Evolutionary conservation across 306 rosid genomes (phyloP).

Genomic region (Cyamopsis tetragonoloba): DNA sequence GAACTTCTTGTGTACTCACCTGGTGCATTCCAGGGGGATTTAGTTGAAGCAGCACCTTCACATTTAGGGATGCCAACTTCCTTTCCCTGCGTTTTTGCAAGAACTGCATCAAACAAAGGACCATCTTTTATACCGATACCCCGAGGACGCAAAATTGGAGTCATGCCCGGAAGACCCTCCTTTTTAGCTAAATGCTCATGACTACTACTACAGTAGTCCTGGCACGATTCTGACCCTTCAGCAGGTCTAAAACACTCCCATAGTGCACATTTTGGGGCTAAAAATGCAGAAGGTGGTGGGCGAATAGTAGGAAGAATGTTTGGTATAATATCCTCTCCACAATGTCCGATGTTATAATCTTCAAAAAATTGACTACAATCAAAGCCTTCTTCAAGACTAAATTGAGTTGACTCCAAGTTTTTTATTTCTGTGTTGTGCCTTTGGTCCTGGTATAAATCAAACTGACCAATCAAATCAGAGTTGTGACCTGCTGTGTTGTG

Average conservation of each 20-base stretch:
- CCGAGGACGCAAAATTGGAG: conserved; percentile 82
- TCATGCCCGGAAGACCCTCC: conserved; percentile 87
- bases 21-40: conserved; percentile 94
- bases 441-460: conserved; percentile 25
- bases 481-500: conserved; percentile 33
- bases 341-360: conserved; percentile 19
- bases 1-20: conserved; percentile 40
- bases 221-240: conserved; percentile 67
- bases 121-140: conserved; percentile 88
- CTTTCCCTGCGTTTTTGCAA: conserved; percentile 72
- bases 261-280: conserved; percentile 87
- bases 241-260: conserved; percentile 99
- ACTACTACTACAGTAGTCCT: conserved; percentile 71
- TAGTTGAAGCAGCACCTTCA: conserved; percentile 92
- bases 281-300: conserved; percentile 90
- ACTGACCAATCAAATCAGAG: conserved; percentile 29
- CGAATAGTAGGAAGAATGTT: conserved; percentile 68
- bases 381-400: conserved; percentile 37
- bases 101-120: conserved; percentile 75
- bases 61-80: conserved; percentile 87
- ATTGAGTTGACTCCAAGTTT: conserved; percentile 35
- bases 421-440: conserved; percentile 14
- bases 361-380: conserved; percentile 29
- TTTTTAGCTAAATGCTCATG: conserved; percentile 70
- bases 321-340: conserved; percentile 47